These are phyloP conservation scores for Tulasnella sp. DNA, from an alignment of 768 basidiomycete species.

Conservation along the genomic window DNA sequence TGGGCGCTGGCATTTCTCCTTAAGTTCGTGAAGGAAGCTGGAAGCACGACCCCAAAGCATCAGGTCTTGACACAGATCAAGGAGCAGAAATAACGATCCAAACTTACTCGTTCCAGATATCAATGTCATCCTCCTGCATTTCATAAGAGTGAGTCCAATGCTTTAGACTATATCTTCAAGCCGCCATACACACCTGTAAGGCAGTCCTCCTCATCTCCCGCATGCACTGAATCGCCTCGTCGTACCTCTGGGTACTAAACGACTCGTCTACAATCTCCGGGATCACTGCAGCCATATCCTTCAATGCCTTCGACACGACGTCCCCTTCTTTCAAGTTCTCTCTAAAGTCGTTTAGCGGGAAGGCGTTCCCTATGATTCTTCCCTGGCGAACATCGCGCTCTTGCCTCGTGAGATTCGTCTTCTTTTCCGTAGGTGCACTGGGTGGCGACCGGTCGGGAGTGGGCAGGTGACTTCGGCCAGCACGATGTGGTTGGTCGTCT, in stretches of 20 bases:
- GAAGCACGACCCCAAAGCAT: neutral
- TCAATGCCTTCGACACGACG: conserved; percentile 75
- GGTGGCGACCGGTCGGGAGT: conserved; percentile 32
- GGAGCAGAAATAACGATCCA: neutral
- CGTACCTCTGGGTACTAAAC: conserved; percentile 58
- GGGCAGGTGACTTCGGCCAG: conserved; percentile 5
- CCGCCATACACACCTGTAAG: conserved; percentile 42
- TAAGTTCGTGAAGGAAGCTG: conserved; percentile 58
- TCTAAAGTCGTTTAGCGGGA: conserved; percentile 70
- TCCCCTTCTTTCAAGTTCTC: conserved; percentile 62
- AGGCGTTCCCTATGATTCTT: conserved; percentile 64
- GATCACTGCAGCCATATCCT: conserved; percentile 66
- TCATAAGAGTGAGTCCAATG: neutral
- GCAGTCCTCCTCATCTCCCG: conserved; percentile 56
- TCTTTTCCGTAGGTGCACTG: neutral
- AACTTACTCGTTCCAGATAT: conserved; percentile 67
- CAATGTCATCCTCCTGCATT: conserved; percentile 68
- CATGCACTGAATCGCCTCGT: conserved; percentile 71
- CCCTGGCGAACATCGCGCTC: conserved; percentile 37
- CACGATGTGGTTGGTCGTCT: conserved; percentile 19
- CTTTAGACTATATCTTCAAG: neutral
- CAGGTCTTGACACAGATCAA: neutral
- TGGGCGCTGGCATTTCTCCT: conserved; percentile 41
- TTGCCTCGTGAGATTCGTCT: neutral
- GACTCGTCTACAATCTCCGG: conserved; percentile 60